Evolutionary conservation across 371 early-diverging fungal species (phyloP), one percentile per base, ranked within the genome.

Genomic region (Mucor ambiguus): DNA sequence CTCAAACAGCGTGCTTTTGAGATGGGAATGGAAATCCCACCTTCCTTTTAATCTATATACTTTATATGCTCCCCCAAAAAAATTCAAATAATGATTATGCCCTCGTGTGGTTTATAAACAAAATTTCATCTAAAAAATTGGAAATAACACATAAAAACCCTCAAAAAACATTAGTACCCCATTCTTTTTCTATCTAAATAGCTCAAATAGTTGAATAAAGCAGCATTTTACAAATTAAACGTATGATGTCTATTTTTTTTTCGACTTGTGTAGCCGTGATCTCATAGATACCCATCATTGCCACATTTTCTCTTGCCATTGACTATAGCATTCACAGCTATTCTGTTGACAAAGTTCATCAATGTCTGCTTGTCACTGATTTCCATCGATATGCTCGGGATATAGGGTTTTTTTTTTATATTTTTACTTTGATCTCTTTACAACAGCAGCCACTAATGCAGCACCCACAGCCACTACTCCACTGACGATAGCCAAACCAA

Each of bases 401-500:
- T 35, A 35, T 33, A 41, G 11, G 33, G 33, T 30, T 7, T 30
- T 30, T 30, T 30, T 30, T n/a, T n/a, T n/a, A n/a, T 35, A 14
- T 41, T 41, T 41, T 48, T 67, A 79, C 60, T 66, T 70, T 38
- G 70, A 66, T 32, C 71, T 61, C 61, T 80, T 77, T 16, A 79
- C 76, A 38, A 79, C 71, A 16, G 79, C 79, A 43, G 81, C 77
- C 29, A 83, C 64, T 32, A 83, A 69, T 10, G 80, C 78, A 49
- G 80, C 83, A 16, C 86, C 87, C 29, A 89, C 81, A 56, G 94
- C 92, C 16, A 90, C 87, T 1, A 87, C 89, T 14, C 90, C 90
- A 41, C 95, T 95, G 12, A 94, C 92, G 65, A 96, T 87, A 20
- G 95, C 94, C 87, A 96, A 82, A 20, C 97, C 97, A 55, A 95